Conservation (phyloP, 116 monocot genomes). For the Trichopus zeylanicus region DNA sequence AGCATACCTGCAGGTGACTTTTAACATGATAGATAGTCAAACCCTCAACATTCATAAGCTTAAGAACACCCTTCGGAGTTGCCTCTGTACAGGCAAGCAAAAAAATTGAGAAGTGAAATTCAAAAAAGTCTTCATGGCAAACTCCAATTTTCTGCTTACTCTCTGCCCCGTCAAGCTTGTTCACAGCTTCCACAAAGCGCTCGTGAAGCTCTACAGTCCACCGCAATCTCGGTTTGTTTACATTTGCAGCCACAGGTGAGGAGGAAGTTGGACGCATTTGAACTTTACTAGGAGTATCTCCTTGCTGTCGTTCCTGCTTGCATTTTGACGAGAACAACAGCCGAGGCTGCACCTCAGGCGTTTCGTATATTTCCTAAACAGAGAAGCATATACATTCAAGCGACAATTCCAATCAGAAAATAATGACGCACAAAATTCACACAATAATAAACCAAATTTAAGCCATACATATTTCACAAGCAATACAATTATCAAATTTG, state of each 20-base stretch:
- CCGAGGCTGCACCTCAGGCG: constrained; percentile 19
- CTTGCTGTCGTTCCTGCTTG: constrained; percentile 13
- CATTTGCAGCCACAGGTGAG: constrained; percentile 17
- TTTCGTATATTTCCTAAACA: constrained; percentile 72
- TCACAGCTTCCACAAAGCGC: constrained; percentile 78
- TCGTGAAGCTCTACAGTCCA: constrained; percentile 89
- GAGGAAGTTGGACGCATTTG: constrained; percentile 24
- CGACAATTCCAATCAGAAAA: neutral
- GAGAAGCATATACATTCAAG: neutral
- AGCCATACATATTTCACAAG: too few species aligned
- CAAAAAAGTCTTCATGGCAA: neutral
- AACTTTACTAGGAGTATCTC: constrained; percentile 15
- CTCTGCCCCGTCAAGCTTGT: constrained; percentile 80
- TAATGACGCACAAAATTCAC: neutral
- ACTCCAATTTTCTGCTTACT: constrained; percentile 38
- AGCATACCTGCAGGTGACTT: constrained; percentile 90
- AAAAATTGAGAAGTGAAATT: neutral
- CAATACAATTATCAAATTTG: too few species aligned
- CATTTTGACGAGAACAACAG: constrained; percentile 11
- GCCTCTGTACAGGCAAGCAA: constrained; percentile 45
- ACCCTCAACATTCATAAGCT: constrained; percentile 85
- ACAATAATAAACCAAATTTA: too few species aligned
- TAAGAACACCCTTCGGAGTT: constrained; percentile 85
- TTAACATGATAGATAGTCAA: constrained; percentile 93
- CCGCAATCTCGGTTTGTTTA: constrained; percentile 72